Conservation (phyloP, 2,329 filamentous ascomycete genomes). For the Apiospora saccharicola region DNA sequence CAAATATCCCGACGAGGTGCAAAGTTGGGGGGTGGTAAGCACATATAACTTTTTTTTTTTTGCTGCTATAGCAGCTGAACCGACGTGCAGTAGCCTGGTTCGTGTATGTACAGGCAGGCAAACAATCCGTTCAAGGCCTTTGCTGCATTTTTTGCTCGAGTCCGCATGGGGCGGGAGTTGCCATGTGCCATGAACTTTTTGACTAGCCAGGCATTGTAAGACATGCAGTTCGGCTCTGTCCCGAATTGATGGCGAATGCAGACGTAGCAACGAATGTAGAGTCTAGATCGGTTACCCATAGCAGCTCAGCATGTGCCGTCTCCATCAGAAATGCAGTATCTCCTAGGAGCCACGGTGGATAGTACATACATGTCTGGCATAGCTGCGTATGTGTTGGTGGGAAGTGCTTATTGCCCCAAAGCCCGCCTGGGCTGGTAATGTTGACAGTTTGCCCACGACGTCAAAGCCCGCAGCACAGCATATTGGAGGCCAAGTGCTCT, state of each 20-base stretch:
- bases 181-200: background rate
- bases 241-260: background rate
- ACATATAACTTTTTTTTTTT: background rate
- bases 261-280: background rate
- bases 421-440: background rate
- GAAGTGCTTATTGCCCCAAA: background rate
- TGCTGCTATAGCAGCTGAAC: background rate
- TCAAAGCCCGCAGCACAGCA: background rate
- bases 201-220: background rate
- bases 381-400: background rate
- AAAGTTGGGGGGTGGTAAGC: background rate
- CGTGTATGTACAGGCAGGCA: background rate
- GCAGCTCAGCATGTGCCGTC: background rate
- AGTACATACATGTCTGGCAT: background rate
- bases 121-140: background rate
- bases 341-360: background rate
- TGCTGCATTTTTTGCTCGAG: background rate
- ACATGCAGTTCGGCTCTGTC: background rate
- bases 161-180: background rate
- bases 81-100: background rate
- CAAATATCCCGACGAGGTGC: background rate
- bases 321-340: background rate
- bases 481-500: background rate
- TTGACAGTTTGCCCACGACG: too few relatives aligned
- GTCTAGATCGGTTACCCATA: background rate